Percentiles rank a stretch among this genome's conserved stretches.
phyloP scores from a whole-genome alignment of 768 basidiomycete genomes.

The Termitomyces sp. region DNA sequence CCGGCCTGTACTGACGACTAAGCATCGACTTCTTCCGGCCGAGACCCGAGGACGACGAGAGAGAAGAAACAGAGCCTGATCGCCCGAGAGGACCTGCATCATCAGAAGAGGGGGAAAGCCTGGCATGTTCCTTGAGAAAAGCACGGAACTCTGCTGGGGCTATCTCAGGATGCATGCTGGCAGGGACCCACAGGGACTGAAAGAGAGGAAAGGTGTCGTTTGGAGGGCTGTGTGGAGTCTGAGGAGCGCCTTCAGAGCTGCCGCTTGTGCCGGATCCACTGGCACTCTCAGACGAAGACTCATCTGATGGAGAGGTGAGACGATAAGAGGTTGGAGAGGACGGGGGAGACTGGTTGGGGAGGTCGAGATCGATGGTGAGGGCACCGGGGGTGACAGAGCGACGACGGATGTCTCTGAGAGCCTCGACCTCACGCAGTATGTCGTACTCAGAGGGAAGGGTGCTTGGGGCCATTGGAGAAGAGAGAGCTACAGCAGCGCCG shows the following conservation, averaged over 20 bases:
- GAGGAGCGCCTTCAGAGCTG: constrained; percentile 17
- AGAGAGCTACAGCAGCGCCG: neutral
- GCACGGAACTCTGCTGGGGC: constrained; percentile 94
- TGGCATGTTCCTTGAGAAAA: constrained; percentile 91
- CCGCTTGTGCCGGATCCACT: constrained; percentile 19
- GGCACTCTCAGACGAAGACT: constrained; percentile 18
- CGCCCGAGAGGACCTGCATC: constrained; percentile 30
- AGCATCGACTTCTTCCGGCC: constrained; percentile 91
- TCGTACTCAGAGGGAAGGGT: constrained; percentile 75
- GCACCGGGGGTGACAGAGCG: constrained; percentile 82
- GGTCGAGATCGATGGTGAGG: constrained; percentile 86
- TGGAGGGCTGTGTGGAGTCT: constrained; percentile 31
- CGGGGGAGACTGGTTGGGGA: constrained; percentile 67
- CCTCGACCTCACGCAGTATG: constrained; percentile 83
- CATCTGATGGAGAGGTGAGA: constrained; percentile 23
- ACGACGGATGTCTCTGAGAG: constrained; percentile 75
- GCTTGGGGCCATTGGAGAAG: constrained; percentile 27
- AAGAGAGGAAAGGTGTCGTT: constrained; percentile 90
- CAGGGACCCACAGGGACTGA: constrained; percentile 77
- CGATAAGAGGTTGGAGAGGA: constrained; percentile 55
- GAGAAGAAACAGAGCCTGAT: constrained; percentile 38
- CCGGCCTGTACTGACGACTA: constrained; percentile 85
- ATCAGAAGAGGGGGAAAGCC: constrained; percentile 49
- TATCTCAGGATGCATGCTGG: constrained; percentile 93
- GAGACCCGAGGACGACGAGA: constrained; percentile 42